Evolutionary conservation across 495 filamentous ascomycete genomes (phyloP), one percentile per base, ranked within the genome.

Genomic region (Annulohypoxylon bovei): DNA sequence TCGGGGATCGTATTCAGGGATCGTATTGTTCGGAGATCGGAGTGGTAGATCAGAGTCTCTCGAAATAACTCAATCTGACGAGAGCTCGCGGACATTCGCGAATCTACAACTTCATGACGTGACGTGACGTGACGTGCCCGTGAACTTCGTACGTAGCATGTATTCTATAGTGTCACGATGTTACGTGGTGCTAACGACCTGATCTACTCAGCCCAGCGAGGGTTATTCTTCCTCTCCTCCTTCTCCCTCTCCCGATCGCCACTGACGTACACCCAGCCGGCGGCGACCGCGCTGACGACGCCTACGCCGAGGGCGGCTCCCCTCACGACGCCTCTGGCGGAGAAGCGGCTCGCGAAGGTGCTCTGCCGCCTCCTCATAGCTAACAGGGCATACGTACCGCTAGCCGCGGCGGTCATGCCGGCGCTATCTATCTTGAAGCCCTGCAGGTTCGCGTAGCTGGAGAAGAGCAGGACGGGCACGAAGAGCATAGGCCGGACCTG

Each of bases 341-440:
- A 86, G 77, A 91, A 90, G 76, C 87, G 90, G 65, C 83, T 86
- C 54, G 77, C 72, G 70, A 88, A 81, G 37, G 85, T 64, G 57
- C 79, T 82, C 61, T 87, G 88, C 61, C 84, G 86, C 42, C 65
- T 73, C 65, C 92, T 86, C 65, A 86, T 78, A 22, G 93, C 94
- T 44, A 94, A 82, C 8, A 98, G 79, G 14, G 94, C 81, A 77
- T 98, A 99, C 20, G 97, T 80, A 3, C 90, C 92, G 39, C 90
- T 93, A 88, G 92, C 97, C 3, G 95, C 93, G 16, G 92, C 93
- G 11, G 88, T 92, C 55, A 94, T 84, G 28, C 94, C 95, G 0
- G 93, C 95, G 53, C 87, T 88, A 71, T 98, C 95, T 56, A 88
- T 89, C 76, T 91, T 89, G 86, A 89, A 94, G 33, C 88, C 88